phyloP scores from a whole-genome alignment of 257 asterid genomes.

The Ligustrum vulgare region DNA sequence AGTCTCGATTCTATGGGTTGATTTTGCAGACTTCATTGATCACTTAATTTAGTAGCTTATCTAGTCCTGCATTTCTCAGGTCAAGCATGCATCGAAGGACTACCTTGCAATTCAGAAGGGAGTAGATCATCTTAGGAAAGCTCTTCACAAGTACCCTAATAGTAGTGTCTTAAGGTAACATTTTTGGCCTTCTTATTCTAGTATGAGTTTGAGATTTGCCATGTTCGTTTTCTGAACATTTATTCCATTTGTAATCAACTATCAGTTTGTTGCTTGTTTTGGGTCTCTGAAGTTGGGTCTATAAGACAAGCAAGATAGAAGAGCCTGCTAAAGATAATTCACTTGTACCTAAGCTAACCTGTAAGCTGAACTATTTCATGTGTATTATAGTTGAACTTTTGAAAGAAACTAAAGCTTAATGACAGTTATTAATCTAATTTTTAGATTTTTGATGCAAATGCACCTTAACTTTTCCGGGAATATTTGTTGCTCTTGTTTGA shows the following conservation, averaged over 20 bases:
- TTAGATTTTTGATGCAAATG: neutral
- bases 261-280: neutral
- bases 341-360: neutral
- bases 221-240: neutral
- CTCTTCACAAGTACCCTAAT: conserved; percentile 83
- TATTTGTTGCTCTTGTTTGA: neutral
- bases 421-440: neutral
- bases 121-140: conserved; percentile 74
- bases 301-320: neutral
- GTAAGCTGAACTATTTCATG: neutral
- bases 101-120: conserved; percentile 68
- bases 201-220: neutral
- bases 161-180: conserved; percentile 72
- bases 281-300: neutral
- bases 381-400: neutral
- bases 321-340: neutral
- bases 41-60: conserved; percentile 17
- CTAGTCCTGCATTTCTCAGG: conserved; percentile 48
- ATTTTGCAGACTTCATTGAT: conserved; percentile 12
- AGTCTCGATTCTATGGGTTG: conserved; percentile 34
- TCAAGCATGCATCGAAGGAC: conserved; percentile 49
- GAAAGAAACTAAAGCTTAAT: neutral
- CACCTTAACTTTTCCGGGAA: neutral
- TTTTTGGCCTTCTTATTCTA: neutral
- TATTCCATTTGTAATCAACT: neutral